A percentile compares a stretch with the other conserved stretches of the same genome.
These are phyloP conservation scores for Thuidium tamariscinum DNA, from an alignment of 225 moss, liverwort and hornwort genomes.

Conservation along the genomic window DNA sequence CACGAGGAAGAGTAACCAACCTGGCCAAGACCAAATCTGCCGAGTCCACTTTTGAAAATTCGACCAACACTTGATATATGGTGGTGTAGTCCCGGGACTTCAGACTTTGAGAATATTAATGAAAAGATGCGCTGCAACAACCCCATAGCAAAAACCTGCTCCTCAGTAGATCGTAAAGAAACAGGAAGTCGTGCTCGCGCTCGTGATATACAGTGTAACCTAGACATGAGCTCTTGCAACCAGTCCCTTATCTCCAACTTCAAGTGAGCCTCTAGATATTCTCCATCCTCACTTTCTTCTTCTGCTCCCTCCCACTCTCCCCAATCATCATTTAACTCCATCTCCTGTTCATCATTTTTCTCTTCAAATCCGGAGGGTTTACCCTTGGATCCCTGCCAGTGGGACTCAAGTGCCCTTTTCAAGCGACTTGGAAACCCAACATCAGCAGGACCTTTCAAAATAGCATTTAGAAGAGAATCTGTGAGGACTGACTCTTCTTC, in stretches of 20 bases:
- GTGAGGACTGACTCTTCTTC: conserved; percentile 78
- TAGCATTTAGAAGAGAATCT: conserved; percentile 62
- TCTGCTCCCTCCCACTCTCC: conserved; percentile 76
- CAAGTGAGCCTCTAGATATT: conserved; percentile 66
- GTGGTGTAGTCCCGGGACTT: conserved; percentile 75
- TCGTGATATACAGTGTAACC: conserved; percentile 55
- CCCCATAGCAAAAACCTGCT: conserved; percentile 52
- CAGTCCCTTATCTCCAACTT: conserved; percentile 79
- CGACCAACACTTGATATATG: conserved; percentile 79
- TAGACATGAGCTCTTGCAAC: conserved; percentile 51
- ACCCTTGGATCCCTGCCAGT: conserved; percentile 27
- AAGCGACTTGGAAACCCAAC: conserved; percentile 56
- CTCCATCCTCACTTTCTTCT: conserved; percentile 43
- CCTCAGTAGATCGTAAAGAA: conserved; percentile 39
- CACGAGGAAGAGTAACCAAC: conserved; percentile 13
- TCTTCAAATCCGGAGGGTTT: background rate
- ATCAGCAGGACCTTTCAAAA: conserved; percentile 50
- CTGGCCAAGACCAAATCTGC: conserved; percentile 86
- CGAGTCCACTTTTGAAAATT: conserved; percentile 88
- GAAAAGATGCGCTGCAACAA: conserved; percentile 56
- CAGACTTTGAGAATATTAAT: conserved; percentile 57
- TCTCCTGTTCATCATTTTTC: background rate
- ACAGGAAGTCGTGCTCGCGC: conserved; percentile 46
- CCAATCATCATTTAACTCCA: conserved; percentile 57
- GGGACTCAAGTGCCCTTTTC: conserved; percentile 46